Conservation (phyloP, 23 red algal species). For the Gracilaria vermiculophylla region DNA sequence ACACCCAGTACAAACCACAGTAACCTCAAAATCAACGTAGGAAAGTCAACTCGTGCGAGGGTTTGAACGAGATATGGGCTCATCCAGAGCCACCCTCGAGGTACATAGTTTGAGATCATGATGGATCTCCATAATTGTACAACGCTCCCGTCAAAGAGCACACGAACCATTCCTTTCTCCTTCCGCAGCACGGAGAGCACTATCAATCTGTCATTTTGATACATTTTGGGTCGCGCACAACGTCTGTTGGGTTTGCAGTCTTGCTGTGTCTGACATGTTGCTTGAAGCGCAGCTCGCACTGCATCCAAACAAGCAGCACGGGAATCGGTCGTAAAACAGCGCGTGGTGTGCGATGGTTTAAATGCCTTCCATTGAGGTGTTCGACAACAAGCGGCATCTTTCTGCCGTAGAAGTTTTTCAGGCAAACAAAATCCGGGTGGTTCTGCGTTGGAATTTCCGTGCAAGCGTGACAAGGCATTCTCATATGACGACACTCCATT, state of each 20-base stretch:
- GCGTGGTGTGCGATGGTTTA: background rate
- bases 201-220: constrained; percentile 16
- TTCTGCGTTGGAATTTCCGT: background rate
- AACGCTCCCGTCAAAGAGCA: constrained; percentile 57
- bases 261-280: background rate
- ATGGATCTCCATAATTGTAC: constrained; percentile 29
- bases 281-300: background rate
- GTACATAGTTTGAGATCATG: constrained; percentile 43
- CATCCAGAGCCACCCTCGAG: constrained; percentile 27
- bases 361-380: background rate
- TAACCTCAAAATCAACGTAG: background rate
- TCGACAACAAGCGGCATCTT: background rate
- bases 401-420: background rate
- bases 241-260: background rate
- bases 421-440: constrained; percentile 58
- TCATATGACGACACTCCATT: background rate
- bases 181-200: constrained; percentile 5
- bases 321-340: background rate
- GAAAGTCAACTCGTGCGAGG: constrained; percentile 20
- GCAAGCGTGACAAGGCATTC: background rate
- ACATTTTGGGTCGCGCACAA: constrained; percentile 17
- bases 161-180: background rate
- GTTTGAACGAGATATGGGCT: background rate
- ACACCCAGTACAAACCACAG: constrained; percentile 50
- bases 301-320: constrained; percentile 16